phyloP scores from a whole-genome alignment of 352 stramenopile genomes.

The Globisporangium sylvaticum region DNA sequence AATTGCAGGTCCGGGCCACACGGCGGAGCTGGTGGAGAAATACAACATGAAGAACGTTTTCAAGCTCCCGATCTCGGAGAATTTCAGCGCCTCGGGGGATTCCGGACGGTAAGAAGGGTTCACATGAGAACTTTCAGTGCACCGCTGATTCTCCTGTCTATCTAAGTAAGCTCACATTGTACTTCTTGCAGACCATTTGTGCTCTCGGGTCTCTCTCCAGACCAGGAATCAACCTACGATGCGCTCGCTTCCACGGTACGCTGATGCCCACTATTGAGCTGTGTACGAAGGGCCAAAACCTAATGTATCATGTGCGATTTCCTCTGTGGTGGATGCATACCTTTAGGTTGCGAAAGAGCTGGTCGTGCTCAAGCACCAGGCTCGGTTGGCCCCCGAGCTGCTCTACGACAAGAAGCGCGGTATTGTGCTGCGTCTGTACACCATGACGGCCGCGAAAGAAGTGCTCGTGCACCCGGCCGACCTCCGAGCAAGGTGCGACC shows the following conservation, averaged over 20 bases:
- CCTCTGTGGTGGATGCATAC: neutral
- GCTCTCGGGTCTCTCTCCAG: conserved; percentile 56
- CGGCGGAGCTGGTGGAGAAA: conserved; percentile 68
- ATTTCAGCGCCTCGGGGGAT: conserved; percentile 69
- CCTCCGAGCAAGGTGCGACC: conserved; percentile 55
- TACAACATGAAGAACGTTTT: conserved; percentile 85
- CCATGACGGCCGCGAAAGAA: conserved; percentile 67
- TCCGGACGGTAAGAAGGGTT: conserved; percentile 47
- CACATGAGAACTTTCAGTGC: neutral
- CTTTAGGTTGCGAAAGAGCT: conserved; percentile 76
- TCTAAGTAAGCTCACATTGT: neutral
- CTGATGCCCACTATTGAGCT: neutral
- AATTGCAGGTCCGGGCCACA: conserved; percentile 60
- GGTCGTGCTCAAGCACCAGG: conserved; percentile 71
- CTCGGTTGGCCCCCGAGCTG: conserved; percentile 66
- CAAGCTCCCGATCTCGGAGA: conserved; percentile 75
- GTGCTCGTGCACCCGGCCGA: conserved; percentile 67
- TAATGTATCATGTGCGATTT: neutral
- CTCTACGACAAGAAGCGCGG: conserved; percentile 76
- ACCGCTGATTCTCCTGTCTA: neutral
- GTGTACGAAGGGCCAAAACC: neutral
- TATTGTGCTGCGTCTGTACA: conserved; percentile 79
- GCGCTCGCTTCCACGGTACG: conserved; percentile 53
- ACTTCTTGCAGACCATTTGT: conserved; percentile 63
- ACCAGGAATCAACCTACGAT: conserved; percentile 71